Percentiles rank a stretch among this genome's conserved stretches.
These are phyloP conservation scores for Lenwebbia sp. DNA, from an alignment of 345 rosid species.

Conservation along the genomic window DNA sequence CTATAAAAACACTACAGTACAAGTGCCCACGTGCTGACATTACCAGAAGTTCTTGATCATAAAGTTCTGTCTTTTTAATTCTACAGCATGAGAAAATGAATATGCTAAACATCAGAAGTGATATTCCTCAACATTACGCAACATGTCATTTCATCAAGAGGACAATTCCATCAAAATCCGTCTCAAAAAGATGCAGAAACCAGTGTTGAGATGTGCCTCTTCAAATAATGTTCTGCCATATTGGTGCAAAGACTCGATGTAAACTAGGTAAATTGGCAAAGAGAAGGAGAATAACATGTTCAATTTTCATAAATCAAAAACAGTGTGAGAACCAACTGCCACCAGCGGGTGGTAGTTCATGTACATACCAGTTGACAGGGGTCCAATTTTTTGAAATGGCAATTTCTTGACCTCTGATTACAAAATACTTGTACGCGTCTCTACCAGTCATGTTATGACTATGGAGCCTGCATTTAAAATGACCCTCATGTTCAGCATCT, in stretches of 20 bases:
- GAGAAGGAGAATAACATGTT: background rate
- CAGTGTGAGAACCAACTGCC: background rate
- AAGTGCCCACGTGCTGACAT: too few relatives aligned
- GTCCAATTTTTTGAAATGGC: too few relatives aligned
- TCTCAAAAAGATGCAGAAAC: background rate
- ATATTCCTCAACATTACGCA: background rate
- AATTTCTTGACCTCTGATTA: too few relatives aligned
- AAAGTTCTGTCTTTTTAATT: too few relatives aligned
- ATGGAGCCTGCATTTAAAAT: too few relatives aligned
- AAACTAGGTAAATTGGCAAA: background rate
- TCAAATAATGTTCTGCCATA: background rate
- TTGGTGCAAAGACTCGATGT: background rate
- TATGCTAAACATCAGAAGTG: background rate
- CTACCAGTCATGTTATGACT: too few relatives aligned
- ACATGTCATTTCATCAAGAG: background rate
- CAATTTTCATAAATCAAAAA: background rate
- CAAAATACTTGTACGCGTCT: too few relatives aligned
- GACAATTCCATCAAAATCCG: background rate
- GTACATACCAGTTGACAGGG: constrained; percentile 63
- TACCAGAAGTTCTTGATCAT: too few relatives aligned
- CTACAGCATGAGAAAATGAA: too few relatives aligned
- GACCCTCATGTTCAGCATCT: too few relatives aligned
- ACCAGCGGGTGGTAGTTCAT: background rate
- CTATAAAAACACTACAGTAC: too few relatives aligned
- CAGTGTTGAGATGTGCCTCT: background rate